Conservation (phyloP, 2,329 filamentous ascomycete genomes). For the Colletotrichum gigasporum region DNA sequence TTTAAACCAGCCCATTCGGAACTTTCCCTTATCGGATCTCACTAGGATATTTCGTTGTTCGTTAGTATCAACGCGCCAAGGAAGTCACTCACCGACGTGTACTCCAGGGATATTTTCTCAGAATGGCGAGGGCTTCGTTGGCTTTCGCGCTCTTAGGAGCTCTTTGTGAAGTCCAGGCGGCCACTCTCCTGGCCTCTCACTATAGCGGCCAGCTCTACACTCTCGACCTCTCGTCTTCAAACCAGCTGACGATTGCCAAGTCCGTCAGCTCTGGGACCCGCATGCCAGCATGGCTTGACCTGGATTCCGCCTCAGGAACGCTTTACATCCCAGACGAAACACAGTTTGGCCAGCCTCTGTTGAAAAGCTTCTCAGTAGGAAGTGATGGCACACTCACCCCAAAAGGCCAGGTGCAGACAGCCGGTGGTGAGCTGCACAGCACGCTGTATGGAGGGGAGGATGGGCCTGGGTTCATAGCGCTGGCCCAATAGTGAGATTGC, state of each 20-base stretch:
- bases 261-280: constrained; percentile 42
- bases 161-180: neutral
- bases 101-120: too few relatives aligned
- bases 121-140: neutral
- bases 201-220: constrained; percentile 51
- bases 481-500: constrained; percentile 53
- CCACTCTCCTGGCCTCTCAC: constrained; percentile 47
- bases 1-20: too few relatives aligned
- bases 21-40: too few relatives aligned
- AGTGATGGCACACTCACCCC: constrained; percentile 43
- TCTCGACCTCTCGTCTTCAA: constrained; percentile 40
- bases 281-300: constrained; percentile 49
- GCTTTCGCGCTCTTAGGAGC: neutral
- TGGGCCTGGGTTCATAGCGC: constrained; percentile 51
- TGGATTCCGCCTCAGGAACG: constrained; percentile 41
- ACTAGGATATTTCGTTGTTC: too few relatives aligned
- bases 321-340: constrained; percentile 50
- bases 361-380: constrained; percentile 45
- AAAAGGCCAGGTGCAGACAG: constrained; percentile 41
- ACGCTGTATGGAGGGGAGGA: constrained; percentile 48
- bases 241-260: constrained; percentile 39
- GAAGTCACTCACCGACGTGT: too few relatives aligned
- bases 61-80: too few relatives aligned
- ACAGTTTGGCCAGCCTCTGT: constrained; percentile 44
- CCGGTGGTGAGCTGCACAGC: constrained; percentile 51